Evolutionary conservation across 768 basidiomycete genomes (phyloP).

Genomic region (Cubamyces sp.): DNA sequence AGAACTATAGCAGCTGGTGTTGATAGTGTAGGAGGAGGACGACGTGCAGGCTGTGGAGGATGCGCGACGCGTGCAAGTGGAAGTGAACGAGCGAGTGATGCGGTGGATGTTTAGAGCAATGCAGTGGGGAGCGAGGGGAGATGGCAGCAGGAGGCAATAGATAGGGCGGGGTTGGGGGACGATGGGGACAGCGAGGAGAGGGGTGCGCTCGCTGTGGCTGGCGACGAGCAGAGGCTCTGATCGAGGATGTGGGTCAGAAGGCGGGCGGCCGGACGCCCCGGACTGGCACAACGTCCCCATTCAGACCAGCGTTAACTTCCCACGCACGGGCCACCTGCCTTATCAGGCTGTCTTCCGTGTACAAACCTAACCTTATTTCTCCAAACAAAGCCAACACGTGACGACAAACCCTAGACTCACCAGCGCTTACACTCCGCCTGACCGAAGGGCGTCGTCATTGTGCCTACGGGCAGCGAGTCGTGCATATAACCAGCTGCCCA

Average conservation of each 20-base stretch:
- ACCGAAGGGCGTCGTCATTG: conserved; percentile 28
- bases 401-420: conserved; percentile 18
- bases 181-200: conserved; percentile 45
- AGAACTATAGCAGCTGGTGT: conserved; percentile 37
- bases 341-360: conserved; percentile 15
- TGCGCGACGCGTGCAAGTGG: conserved; percentile 48
- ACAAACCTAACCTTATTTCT: conserved; percentile 39
- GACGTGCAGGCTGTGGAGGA: conserved; percentile 32
- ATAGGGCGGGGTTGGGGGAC: conserved; percentile 41
- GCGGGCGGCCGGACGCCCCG: conserved; percentile 34
- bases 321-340: conserved; percentile 48
- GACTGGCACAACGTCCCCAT: conserved; percentile 44
- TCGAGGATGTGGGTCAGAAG: conserved; percentile 45
- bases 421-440: conserved; percentile 18
- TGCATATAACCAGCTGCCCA: conserved; percentile 17
- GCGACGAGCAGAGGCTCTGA: conserved; percentile 47
- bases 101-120: conserved; percentile 21
- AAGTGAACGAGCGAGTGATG: conserved; percentile 21
- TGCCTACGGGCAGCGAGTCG: conserved; percentile 14
- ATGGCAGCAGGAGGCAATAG: conserved; percentile 31
- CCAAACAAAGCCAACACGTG: conserved; percentile 39
- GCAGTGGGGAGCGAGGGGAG: conserved; percentile 29
- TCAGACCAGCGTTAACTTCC: conserved; percentile 37
- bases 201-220: conserved; percentile 47
- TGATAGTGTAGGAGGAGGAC: conserved; percentile 35